phyloP scores from a whole-genome alignment of 176 grass and related monocot species.

The Triticum monococcum region DNA sequence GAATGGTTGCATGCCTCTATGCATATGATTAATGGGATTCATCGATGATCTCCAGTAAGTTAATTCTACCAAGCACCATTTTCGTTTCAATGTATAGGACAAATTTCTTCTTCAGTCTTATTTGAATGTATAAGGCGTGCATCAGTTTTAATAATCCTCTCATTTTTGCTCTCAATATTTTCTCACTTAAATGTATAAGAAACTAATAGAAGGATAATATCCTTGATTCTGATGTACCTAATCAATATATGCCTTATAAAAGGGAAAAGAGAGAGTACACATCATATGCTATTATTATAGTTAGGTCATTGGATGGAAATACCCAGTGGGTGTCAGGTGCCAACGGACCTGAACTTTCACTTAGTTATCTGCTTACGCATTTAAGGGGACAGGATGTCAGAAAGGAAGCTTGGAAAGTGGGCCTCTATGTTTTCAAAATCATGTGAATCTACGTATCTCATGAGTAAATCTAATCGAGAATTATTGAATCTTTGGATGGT shows the following conservation, averaged over 20 bases:
- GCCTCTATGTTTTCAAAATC: not conserved
- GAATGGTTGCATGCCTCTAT: not conserved
- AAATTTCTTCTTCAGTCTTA: not conserved
- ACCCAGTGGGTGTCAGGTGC: too few relatives aligned
- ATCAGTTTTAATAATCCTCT: not conserved
- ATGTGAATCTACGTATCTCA: not conserved
- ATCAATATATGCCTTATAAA: not conserved
- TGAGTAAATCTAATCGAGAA: not conserved
- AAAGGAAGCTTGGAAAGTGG: not conserved
- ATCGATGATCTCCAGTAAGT: not conserved
- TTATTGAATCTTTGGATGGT: not conserved
- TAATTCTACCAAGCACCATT: not conserved
- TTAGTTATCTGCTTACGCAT: not conserved
- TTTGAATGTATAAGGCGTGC: not conserved
- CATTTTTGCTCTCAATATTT: not conserved
- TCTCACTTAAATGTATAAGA: not conserved
- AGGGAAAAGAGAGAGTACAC: not conserved
- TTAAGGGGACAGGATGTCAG: not conserved
- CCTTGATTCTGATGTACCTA: not conserved
- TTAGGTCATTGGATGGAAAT: not conserved
- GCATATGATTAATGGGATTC: not conserved
- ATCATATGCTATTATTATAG: constrained; percentile 8
- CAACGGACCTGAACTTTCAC: not conserved
- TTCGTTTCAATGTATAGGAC: not conserved
- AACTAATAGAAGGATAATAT: not conserved